Percentiles rank a stretch among this genome's conserved stretches.
Evolutionary conservation across 495 filamentous ascomycete genomes (phyloP).

Genomic region (Hypoxylon fuscum): DNA sequence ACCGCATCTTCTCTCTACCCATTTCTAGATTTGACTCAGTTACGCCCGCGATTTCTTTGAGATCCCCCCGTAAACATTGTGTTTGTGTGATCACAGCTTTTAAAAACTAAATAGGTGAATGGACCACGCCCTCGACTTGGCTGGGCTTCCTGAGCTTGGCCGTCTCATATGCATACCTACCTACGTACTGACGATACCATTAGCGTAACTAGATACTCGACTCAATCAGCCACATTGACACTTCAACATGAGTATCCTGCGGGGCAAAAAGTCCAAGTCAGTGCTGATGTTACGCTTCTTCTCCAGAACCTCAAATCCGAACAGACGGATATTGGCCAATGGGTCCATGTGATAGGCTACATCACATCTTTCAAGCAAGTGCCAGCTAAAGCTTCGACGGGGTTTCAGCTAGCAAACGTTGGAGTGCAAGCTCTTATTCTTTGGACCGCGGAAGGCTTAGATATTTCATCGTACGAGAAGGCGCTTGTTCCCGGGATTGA

Average conservation of each 20-base stretch:
- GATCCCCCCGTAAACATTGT: background rate
- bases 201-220: conserved; percentile 77
- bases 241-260: conserved; percentile 75
- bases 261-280: conserved; percentile 51
- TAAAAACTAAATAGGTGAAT: background rate
- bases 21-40: conserved; percentile 19
- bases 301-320: conserved; percentile 70
- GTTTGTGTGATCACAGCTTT: background rate
- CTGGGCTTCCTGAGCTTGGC: conserved; percentile 5
- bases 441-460: conserved; percentile 28
- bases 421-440: conserved; percentile 34
- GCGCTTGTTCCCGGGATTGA: conserved; percentile 18
- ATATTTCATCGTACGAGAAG: conserved; percentile 30
- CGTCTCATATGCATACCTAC: conserved; percentile 21
- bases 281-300: conserved; percentile 76
- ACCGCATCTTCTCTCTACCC: conserved; percentile 42
- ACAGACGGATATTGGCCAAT: conserved; percentile 78
- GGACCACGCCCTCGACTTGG: conserved; percentile 2
- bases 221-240: conserved; percentile 64
- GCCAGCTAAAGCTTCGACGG: conserved; percentile 4
- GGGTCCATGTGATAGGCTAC: conserved; percentile 92
- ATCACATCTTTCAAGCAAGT: conserved; percentile 52
- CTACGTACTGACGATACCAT: conserved; percentile 38
- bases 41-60: background rate
- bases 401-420: conserved; percentile 4